Evolutionary conservation across 2,329 filamentous ascomycete genomes (phyloP), one percentile per base, ranked within the genome.

Genomic region (Calonectria crousiana): DNA sequence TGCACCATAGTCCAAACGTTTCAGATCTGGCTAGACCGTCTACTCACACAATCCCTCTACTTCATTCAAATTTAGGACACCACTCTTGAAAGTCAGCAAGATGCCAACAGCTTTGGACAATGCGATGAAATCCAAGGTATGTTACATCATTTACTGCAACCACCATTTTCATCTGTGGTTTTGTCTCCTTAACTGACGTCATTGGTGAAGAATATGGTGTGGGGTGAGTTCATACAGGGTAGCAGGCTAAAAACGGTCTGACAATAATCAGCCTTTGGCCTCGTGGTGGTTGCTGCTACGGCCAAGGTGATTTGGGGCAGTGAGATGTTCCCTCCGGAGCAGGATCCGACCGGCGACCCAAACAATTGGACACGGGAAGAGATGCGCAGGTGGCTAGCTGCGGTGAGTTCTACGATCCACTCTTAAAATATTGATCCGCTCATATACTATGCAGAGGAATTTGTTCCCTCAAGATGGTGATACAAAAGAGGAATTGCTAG

Each of bases 221-320:
- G 95, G 73, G 93, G 93, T 95, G 89, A 78, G 82, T 67, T 11
- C n/a, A 41, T 23, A 68, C 66, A 79, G 76, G 79, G 78, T 80
- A 79, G 72, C 51, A 23, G 23, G 32, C n/a, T 62, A 28, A 38
- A 23, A 5, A 47, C 4, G 6, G n/a, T 36, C 71, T 77, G 51
- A 79, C 30, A 71, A 71, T 69, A 72, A 80, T 79, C 86, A 93
- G 95, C 93, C 23, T 98, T 98, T 82, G 92, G 94, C 6, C 95
- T 94, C 13, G 89, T 97, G 67, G 90, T 98, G 18, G 94, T 94
- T 9, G 95, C 94, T 2, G 95, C 94, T 2, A 94, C 95, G 20
- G 92, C 91, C 52, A 98, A 94, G 93, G 90, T 91, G 23, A 96
- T 98, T 79, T 97, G 94, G 93, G 95, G 95, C 71, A 90, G 91